Percentiles rank a stretch among this genome's conserved stretches.
phyloP scores from a whole-genome alignment of 768 basidiomycete species.

The Arthromyces matolae region DNA sequence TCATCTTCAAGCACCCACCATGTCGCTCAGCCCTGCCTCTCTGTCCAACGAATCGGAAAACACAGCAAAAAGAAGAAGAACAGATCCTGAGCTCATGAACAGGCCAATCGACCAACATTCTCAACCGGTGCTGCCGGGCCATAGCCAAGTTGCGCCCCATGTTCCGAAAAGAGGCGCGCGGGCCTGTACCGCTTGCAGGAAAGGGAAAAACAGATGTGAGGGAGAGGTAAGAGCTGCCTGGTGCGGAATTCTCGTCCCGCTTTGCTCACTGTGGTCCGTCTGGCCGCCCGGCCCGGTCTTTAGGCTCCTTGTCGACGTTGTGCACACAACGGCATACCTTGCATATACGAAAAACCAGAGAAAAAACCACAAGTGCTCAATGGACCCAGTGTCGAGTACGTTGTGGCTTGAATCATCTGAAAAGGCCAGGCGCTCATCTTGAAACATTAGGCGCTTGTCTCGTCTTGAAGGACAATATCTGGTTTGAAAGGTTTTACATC shows the following conservation, averaged over 20 bases:
- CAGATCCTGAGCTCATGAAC: constrained; percentile 27
- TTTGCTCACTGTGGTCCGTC: constrained; percentile 61
- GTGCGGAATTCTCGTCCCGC: constrained; percentile 41
- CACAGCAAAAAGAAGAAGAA: constrained; percentile 56
- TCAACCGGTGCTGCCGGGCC: constrained; percentile 28
- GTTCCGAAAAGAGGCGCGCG: constrained; percentile 88
- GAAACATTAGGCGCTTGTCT: constrained; percentile 54
- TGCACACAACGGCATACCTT: constrained; percentile 74
- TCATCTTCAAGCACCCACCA: constrained; percentile 29
- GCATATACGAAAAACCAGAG: constrained; percentile 89
- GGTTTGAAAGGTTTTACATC: constrained; percentile 35
- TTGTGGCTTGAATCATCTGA: constrained; percentile 10
- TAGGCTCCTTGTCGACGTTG: constrained; percentile 90
- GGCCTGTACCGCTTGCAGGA: constrained; percentile 85
- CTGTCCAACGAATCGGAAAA: constrained; percentile 53
- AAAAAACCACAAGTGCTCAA: constrained; percentile 70
- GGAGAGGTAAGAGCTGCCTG: constrained; percentile 64
- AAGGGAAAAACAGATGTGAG: constrained; percentile 91
- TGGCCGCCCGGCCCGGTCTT: constrained; percentile 72
- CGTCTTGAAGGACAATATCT: constrained; percentile 85
- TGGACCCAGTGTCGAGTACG: constrained; percentile 72
- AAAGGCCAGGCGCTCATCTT: constrained; percentile 23
- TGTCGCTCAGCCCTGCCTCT: constrained; percentile 68
- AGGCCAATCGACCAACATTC: constrained; percentile 34
- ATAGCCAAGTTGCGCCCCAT: constrained; percentile 43